Conservation (phyloP, 2,329 filamentous ascomycete genomes). For the Arthroderma uncinatum region DNA sequence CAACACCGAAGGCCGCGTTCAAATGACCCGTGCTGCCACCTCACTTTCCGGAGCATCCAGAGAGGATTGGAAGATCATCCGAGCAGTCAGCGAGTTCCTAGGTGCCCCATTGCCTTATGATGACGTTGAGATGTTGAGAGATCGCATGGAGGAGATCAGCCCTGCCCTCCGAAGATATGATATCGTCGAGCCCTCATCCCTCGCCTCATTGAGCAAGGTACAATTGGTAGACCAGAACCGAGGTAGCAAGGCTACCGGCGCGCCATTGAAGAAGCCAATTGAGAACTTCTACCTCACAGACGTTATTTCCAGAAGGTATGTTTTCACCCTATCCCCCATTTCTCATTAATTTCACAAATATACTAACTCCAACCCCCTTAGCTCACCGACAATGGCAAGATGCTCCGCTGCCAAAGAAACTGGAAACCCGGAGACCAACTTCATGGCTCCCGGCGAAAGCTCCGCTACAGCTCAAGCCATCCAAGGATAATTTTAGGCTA, state of each 20-base stretch:
- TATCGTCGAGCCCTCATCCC: conserved; percentile 68
- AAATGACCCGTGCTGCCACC: conserved; percentile 84
- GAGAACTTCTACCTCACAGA: conserved; percentile 99
- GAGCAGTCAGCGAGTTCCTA: conserved; percentile 83
- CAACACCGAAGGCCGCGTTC: conserved; percentile 94
- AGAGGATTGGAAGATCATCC: conserved; percentile 98
- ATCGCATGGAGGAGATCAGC: conserved; percentile 91
- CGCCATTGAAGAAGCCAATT: conserved; percentile 70
- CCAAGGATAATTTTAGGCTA: conserved; percentile 7
- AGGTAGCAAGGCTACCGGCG: conserved; percentile 60
- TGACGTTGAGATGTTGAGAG: conserved; percentile 74
- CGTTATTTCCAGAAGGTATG: conserved; percentile 86
- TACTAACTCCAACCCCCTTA: conserved; percentile 27
- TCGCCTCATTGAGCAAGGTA: conserved; percentile 72
- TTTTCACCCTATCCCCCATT: conserved; percentile 17
- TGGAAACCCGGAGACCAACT: conserved; percentile 65
- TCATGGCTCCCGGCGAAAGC: conserved; percentile 58
- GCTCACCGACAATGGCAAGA: conserved; percentile 95
- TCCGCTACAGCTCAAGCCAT: conserved; percentile 6
- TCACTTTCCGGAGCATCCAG: conserved; percentile 78
- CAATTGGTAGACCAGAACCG: conserved; percentile 96
- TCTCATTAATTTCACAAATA: conserved; percentile 8
- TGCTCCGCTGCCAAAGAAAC: conserved; percentile 87
- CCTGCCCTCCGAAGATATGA: conserved; percentile 84
- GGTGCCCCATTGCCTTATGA: conserved; percentile 82